These are phyloP conservation scores for Boletus edulis DNA, from an alignment of 768 basidiomycete genomes.

Conservation along the genomic window DNA sequence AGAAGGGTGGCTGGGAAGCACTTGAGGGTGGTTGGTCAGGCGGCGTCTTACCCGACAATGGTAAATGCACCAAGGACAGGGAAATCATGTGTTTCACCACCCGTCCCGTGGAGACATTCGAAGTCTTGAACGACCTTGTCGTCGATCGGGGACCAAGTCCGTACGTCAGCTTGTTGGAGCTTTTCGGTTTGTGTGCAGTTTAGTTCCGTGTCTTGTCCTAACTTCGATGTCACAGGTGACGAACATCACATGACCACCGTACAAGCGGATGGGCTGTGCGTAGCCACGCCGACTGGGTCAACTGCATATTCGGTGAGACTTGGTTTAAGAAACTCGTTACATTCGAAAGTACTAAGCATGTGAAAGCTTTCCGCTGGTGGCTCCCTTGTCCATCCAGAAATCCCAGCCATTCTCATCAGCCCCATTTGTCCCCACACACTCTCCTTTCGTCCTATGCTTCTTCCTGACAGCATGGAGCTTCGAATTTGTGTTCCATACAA, in stretches of 20 bases:
- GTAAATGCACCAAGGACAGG: constrained; percentile 71
- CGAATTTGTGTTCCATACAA: constrained; percentile 99
- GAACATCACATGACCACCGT: constrained; percentile 99
- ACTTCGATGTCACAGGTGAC: constrained; percentile 60
- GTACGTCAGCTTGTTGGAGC: constrained; percentile 91
- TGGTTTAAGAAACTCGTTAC: neutral
- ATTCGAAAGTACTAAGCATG: constrained; percentile 7
- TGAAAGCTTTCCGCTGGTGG: constrained; percentile 88
- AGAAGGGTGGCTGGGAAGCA: constrained; percentile 93
- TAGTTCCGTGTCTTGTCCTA: constrained; percentile 1
- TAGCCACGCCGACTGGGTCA: constrained; percentile 96
- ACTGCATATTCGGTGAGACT: constrained; percentile 90
- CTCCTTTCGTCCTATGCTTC: constrained; percentile 97
- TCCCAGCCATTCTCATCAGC: constrained; percentile 93
- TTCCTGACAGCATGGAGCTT: constrained; percentile 98
- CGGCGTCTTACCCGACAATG: constrained; percentile 41
- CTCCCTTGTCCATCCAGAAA: constrained; percentile 96
- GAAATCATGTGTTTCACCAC: constrained; percentile 99
- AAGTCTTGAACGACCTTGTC: constrained; percentile 94
- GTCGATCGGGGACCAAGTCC: constrained; percentile 98
- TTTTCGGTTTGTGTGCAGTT: constrained; percentile 72
- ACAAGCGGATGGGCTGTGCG: constrained; percentile 93
- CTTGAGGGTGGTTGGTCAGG: constrained; percentile 76
- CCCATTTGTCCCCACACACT: constrained; percentile 98
- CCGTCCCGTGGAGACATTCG: constrained; percentile 91